Conservation (phyloP, 2,329 filamentous ascomycete genomes). For the Emmonsia crescens region DNA sequence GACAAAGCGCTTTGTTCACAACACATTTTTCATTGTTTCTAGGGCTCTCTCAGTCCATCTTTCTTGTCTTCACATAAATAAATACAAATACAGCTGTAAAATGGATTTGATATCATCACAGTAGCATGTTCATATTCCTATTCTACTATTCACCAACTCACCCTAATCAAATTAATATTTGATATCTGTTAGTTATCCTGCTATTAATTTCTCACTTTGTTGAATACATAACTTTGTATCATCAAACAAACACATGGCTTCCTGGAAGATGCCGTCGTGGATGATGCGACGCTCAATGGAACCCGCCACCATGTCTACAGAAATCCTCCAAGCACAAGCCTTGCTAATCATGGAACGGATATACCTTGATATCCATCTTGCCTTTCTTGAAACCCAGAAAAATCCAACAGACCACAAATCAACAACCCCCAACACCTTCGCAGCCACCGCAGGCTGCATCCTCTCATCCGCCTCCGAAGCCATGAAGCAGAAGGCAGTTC, state of each 20-base stretch:
- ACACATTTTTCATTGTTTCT: not conserved
- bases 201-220: not conserved
- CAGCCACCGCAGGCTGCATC: not conserved
- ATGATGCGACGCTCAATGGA: not conserved
- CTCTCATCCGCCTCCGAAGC: not conserved
- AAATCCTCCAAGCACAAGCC: not conserved
- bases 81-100: not conserved
- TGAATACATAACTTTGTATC: no score
- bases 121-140: not conserved
- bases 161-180: not conserved
- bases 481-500: not conserved
- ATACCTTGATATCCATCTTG: slow-evolving; percentile 1
- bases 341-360: not conserved
- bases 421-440: not conserved
- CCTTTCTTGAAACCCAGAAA: not conserved
- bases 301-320: not conserved
- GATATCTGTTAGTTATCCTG: not conserved
- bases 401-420: not conserved
- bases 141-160: not conserved
- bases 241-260: not conserved
- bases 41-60: not conserved
- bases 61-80: not conserved
- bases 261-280: not conserved
- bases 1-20: not conserved
- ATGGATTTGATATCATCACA: not conserved